Evolutionary conservation across 106 monocot species (phyloP).

Genomic region (Acorus gramineus): DNA sequence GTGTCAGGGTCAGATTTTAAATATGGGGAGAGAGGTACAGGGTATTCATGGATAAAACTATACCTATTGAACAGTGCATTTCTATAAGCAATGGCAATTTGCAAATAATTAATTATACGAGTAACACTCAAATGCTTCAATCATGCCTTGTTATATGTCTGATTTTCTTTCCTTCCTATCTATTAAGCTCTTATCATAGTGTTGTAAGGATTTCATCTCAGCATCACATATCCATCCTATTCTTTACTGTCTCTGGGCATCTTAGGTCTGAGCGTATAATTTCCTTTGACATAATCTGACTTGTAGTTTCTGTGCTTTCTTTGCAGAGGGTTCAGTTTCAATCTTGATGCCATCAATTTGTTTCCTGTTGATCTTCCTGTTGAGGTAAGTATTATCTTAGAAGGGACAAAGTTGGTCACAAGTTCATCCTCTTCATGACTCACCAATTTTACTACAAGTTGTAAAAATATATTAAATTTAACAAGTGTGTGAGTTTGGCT

Average conservation of each 20-base stretch:
- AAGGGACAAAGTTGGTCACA: not conserved
- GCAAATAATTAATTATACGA: not conserved
- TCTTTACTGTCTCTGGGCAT: too few species aligned
- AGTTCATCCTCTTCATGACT: not conserved
- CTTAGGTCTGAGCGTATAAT: too few species aligned
- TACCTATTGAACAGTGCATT: not conserved
- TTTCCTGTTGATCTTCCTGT: slow-evolving; percentile 44
- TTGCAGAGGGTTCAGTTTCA: slow-evolving; percentile 52
- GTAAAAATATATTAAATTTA: not conserved
- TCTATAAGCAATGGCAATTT: not conserved
- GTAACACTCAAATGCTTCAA: not conserved
- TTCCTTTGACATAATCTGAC: too few species aligned
- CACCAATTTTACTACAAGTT: too few species aligned
- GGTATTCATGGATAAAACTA: too few species aligned
- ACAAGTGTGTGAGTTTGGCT: too few species aligned
- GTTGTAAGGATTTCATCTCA: too few species aligned
- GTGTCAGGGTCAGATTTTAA: too few species aligned
- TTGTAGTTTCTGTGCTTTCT: slow-evolving; percentile 5
- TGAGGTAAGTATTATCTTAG: slow-evolving; percentile 29
- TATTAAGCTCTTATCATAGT: not conserved
- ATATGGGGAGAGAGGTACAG: too few species aligned
- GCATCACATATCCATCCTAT: too few species aligned
- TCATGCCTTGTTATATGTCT: not conserved
- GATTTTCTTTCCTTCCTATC: not conserved
- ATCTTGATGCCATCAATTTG: slow-evolving; percentile 49